Conservation (phyloP, 75 land plant genomes). For the Larix kaempferi region DNA sequence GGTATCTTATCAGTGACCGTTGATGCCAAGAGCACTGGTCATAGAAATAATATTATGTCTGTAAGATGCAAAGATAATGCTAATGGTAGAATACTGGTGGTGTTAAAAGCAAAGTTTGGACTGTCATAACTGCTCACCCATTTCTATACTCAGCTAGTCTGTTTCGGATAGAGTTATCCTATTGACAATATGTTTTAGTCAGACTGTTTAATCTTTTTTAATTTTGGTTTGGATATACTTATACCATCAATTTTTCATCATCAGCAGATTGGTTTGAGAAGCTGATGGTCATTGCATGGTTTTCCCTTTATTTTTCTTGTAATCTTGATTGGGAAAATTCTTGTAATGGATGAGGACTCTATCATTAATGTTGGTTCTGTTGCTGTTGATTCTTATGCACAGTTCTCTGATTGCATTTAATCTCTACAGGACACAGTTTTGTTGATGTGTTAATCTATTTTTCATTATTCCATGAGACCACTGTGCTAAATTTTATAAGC, state of each 20-base stretch:
- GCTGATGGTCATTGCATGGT: neutral
- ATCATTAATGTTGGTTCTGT: neutral
- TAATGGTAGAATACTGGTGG: no score
- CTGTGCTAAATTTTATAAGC: neutral
- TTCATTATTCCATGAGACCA: neutral
- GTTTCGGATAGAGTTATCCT: no score
- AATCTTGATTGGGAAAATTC: no score
- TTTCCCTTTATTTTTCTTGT: neutral
- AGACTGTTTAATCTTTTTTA: neutral
- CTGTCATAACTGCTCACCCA: no score
- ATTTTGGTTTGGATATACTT: neutral
- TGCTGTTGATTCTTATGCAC: neutral
- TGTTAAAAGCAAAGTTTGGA: no score
- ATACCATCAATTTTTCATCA: neutral
- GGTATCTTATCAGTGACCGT: no score
- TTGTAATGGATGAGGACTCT: neutral
- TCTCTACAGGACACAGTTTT: no score
- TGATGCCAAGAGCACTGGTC: no score
- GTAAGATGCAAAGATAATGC: no score
- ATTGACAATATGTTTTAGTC: no score
- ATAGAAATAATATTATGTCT: no score
- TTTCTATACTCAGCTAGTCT: no score
- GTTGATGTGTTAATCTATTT: neutral
- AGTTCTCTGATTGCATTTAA: neutral
- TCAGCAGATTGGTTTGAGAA: neutral